Base-by-base conservation (phyloP, 2,329 filamentous ascomycete genomes). In the Diaporthe velutina region DNA sequence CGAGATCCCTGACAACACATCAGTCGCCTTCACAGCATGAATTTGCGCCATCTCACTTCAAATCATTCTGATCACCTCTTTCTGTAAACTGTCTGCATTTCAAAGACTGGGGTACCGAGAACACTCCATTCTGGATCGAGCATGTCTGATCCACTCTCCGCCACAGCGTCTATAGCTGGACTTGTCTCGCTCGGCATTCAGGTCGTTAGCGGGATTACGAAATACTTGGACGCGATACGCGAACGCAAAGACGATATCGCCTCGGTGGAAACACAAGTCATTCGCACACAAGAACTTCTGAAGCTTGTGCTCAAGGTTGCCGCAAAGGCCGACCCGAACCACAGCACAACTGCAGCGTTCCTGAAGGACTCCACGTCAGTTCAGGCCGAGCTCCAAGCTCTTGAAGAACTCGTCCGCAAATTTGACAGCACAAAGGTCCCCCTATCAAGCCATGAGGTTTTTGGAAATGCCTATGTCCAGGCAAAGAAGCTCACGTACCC, bases 401-500 rank as follows among this genome's bases (percentile, higher is more conserved):
- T 58, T n/a, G 50, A 70, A 2, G 4, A 35, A 15, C 4, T 70
- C 9, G 67, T 70, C 6, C 33, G 2, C n/a, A 40, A 30, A 13
- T 15, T 70, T 9, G 50, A 58, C 48, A 48, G 3, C 52, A 25
- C 30, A 4, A 57, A 22, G 4, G 0, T 9, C 28, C 35, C 13
- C 25, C 28, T 7, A 4, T 12, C 35, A 22, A 70, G 5, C 4
- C 67, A 70, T 13, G 67, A 42, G 28, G 25, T 45, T 13, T 13
- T 48, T n/a, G 67, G 19, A 35, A 58, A 58, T 15, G 35, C 48
- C 4, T 33, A 10, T 48, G n/a, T 35, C 7, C 52, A 58, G 35
- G 52, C 67, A 4, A 70, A 70, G 25, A 70, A 45, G 67, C 52
- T 70, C 13, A 70, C 67, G 4, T 70, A 70, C 35, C 67, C 67